Conservation (phyloP, 306 rosid genomes). For the Pyrus pyrifolia region DNA sequence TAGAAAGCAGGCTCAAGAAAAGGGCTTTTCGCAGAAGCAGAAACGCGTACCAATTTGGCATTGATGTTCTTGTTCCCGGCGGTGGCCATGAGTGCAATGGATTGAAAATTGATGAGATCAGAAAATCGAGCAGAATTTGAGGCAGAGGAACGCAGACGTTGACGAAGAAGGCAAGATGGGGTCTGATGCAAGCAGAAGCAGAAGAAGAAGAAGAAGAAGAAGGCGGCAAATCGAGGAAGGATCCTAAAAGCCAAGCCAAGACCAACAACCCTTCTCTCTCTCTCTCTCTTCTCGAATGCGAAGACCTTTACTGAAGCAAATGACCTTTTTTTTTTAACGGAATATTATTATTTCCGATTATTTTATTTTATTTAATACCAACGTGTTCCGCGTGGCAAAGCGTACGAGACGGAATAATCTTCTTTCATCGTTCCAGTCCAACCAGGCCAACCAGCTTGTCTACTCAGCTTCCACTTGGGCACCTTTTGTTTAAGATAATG, state of each 20-base stretch:
- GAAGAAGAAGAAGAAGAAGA: neutral
- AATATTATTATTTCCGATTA: neutral
- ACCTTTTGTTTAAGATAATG: neutral
- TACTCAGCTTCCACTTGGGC: neutral
- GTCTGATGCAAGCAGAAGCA: conserved; percentile 11
- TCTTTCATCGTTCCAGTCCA: neutral
- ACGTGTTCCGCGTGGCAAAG: neutral
- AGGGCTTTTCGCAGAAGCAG: neutral
- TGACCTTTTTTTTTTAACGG: neutral
- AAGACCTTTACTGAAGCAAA: neutral
- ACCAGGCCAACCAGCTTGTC: neutral
- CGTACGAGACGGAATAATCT: neutral
- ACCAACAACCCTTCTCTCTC: conserved; percentile 2
- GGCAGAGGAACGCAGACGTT: neutral
- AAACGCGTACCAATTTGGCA: conserved; percentile 46
- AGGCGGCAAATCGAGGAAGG: conserved; percentile 9
- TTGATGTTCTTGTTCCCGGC: conserved; percentile 55
- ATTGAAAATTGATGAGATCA: neutral
- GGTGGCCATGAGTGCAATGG: conserved; percentile 41
- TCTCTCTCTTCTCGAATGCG: neutral
- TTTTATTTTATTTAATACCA: neutral
- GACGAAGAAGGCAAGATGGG: conserved; percentile 7
- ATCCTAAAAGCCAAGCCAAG: conserved; percentile 4
- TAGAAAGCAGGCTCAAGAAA: conserved; percentile 1
- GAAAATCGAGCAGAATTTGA: neutral